Base-by-base conservation (phyloP, 345 rosid species). In the Populus euphratica region DNA sequence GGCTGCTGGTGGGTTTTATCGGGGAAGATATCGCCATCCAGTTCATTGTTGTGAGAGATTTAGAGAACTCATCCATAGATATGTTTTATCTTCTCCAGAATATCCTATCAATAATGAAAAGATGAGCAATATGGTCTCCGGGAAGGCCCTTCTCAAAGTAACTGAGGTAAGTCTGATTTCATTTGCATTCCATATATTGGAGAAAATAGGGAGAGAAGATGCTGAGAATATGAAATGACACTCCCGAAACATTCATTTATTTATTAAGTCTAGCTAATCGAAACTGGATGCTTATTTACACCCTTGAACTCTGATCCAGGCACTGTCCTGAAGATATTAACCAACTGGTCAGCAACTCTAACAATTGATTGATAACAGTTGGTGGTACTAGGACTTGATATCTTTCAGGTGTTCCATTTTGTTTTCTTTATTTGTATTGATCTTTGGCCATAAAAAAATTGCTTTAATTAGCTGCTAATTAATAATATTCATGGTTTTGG, bases 1-100 rank as follows among this genome's bases (percentile, higher is more conserved):
- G 97, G 81, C 94, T 84, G 92, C 99, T 65, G 98, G 99, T 83
- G 98, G 99, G 69, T 86, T 79, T 76, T 96, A 90, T 86, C 84
- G 98, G 78, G 99, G 99, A 63, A 89, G 97, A 84, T 89, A 89
- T 85, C 98, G 98, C 41, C 95, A 94, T 85, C 97, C 98, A 29
- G 91, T 88, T 67, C 93, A 86, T 89, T 96, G 98, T 70, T 92
- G 97, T 79, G 99, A 96, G 86, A 88, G 99, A 89, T 96, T 84
- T 80, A 87, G 97, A 76, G 98, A 94, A 81, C 92, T 96, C 36
- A 78, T 92, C 81, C 97, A 92, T 75, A 90, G 88, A 80, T 87
- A 87, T 86, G 70, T 92, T 86, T 83, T 92, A 77, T 90, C 97
- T 77, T 81, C 87, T 44, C 84, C 94, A 2, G 98, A 94, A 82